phyloP scores from a whole-genome alignment of 139 green algal species.

The Chlorella sorokiniana region DNA sequence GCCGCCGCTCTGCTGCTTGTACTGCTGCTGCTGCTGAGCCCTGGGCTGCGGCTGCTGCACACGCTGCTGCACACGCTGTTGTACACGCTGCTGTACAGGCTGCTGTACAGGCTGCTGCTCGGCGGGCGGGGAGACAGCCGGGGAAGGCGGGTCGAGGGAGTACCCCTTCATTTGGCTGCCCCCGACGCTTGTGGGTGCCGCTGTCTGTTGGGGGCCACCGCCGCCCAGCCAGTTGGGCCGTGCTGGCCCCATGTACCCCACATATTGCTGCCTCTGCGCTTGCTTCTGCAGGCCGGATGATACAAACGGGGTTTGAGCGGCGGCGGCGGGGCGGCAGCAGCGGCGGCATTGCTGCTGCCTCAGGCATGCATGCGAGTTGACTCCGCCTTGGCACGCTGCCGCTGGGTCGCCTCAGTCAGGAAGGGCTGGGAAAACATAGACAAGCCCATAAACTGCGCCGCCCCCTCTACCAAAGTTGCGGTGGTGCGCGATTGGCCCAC shows the following conservation, averaged over 20 bases:
- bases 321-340: too few species aligned
- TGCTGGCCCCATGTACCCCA: too few species aligned
- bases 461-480: too few species aligned
- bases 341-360: background rate
- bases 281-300: too few species aligned
- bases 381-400: background rate
- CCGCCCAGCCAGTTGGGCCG: background rate
- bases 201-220: too few species aligned
- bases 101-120: background rate
- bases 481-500: too few species aligned
- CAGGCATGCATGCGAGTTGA: background rate
- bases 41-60: background rate
- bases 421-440: too few species aligned
- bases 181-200: background rate
- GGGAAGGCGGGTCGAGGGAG: background rate
- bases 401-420: too few species aligned
- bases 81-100: background rate
- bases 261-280: too few species aligned
- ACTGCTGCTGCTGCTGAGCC: background rate
- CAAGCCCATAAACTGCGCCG: too few species aligned
- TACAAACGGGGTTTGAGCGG: too few species aligned
- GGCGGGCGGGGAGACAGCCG: background rate
- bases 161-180: conserved; percentile 33
- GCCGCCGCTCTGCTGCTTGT: background rate
- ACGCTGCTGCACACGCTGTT: background rate